These are phyloP conservation scores for Myrica gale DNA, from an alignment of 306 rosid genomes.

Conservation along the genomic window DNA sequence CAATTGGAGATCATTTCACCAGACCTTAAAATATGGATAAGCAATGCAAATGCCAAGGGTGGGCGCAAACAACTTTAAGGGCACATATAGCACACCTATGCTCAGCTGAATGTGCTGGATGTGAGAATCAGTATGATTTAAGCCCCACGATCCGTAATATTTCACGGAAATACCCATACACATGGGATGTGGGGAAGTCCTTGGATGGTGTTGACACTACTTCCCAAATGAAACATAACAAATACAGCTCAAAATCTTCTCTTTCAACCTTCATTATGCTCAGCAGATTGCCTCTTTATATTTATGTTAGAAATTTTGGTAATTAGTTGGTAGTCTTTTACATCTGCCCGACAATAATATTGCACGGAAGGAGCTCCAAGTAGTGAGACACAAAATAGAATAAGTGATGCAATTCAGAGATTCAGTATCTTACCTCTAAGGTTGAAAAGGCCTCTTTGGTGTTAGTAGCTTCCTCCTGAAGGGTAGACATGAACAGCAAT, in stretches of 20 bases:
- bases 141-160: background rate
- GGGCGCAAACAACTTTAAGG: background rate
- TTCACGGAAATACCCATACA: background rate
- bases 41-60: background rate
- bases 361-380: background rate
- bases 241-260: background rate
- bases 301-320: background rate
- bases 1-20: background rate
- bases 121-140: background rate
- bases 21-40: background rate
- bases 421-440: constrained; percentile 63
- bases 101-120: background rate
- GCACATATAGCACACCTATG: background rate
- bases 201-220: background rate
- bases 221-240: background rate
- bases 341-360: constrained; percentile 10
- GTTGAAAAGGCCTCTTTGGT: constrained; percentile 55
- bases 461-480: constrained; percentile 65
- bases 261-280: background rate
- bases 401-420: constrained; percentile 1
- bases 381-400: background rate
- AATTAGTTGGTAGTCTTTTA: constrained; percentile 12
- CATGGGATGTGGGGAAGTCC: background rate
- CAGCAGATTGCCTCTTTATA: constrained; percentile 3
- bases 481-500: constrained; percentile 68